Base-by-base conservation (phyloP, 129 eudicot genomes). In the Mikania micrantha region DNA sequence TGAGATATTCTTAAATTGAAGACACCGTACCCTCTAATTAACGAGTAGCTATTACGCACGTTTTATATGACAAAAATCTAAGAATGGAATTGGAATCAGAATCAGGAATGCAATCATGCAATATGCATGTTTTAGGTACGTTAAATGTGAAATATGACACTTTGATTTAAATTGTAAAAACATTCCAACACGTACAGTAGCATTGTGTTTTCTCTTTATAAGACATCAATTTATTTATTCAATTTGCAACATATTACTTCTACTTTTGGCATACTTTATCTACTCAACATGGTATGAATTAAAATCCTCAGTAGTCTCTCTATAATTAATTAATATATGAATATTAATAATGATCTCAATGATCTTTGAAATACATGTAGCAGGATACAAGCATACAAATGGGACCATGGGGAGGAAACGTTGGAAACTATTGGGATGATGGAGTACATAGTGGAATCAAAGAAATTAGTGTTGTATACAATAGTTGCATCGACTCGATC, bases 361-460 rank as follows among this genome's bases (percentile, higher is more conserved):
- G 25, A 24, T 24, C 12, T 16, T 58, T 42, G 31, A 59, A 54
- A 28, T 21, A 42, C 9, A 12, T 54, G 36, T 21, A 28, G 16
- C 67, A 58, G 75, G 45, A 71, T 61, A 80, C 53, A 13, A 71
- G 63, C 13, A 70, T 67, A 22, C 73, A 42, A 1, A 76, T 76
- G 10, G 95, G 88, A 45, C 82, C 87, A 29, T 88, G 89, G 87
- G 96, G 96, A 50, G 96, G 91, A 31, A 56, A 67, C 13, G 89
- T 83, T 2, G 89, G 92, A 38, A 27, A 35, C 7, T 13, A 71
- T 20, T 85, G 90, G 90, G 95, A 82, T 59, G 86, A 82, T 41
- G 86, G 85, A 15, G 61, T 72, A 39, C 81, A 69, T 72, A 44
- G 40, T 34, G 96, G 93, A n/a, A 73, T 88, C 4, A 70, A 89